Base-by-base conservation (phyloP, 2,329 filamentous ascomycete species). In the Apiospora kogelbergensis region DNA sequence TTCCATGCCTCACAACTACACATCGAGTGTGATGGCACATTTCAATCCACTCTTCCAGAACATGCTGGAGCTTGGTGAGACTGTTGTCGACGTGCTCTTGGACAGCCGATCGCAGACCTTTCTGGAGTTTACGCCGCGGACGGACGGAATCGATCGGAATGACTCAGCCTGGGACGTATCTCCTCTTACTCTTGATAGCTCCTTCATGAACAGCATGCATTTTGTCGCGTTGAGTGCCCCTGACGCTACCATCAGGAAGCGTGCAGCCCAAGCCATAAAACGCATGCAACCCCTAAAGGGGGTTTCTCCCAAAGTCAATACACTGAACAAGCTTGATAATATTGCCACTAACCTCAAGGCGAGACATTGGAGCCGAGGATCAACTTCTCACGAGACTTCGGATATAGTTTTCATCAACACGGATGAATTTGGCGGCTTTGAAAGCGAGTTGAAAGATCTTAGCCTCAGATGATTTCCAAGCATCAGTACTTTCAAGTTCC, bases 401-500 rank as follows among this genome's bases (percentile, higher is more conserved):
- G 33, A 33, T 33, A 7, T 33, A 4, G 33, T 7, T 7, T 33
- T 33, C 33, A 7, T 33, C 33, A 33, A 7, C 33, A 4, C 33
- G 33, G 33, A 6, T 24, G 22, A 11, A 10, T 48, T 48, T 11
- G 22, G 20, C 6, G 33, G n/a, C n/a, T 46, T 46, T 46, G 44
- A 46, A 6, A 11, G 20, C 44, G 24, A 48, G 10, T 15, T 48
- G 11, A 11, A 15, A 22, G 24, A 53, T 30, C 13, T 30, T 7
- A 30, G 7, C 13, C 24, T 26, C 46, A 26, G 7, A 48, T 48
- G 26, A 15, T 2, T 15, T 6, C 3, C 4, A 33, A 33, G 33
- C 33, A 33, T 33, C 33, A 68, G 83, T 80, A 65, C 42, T 44
- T 44, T 76, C 69, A 80, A 13, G n/a, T 80, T 79, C 7, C 82